Conservation (phyloP, 768 basidiomycete species). For the Russula vinacea region DNA sequence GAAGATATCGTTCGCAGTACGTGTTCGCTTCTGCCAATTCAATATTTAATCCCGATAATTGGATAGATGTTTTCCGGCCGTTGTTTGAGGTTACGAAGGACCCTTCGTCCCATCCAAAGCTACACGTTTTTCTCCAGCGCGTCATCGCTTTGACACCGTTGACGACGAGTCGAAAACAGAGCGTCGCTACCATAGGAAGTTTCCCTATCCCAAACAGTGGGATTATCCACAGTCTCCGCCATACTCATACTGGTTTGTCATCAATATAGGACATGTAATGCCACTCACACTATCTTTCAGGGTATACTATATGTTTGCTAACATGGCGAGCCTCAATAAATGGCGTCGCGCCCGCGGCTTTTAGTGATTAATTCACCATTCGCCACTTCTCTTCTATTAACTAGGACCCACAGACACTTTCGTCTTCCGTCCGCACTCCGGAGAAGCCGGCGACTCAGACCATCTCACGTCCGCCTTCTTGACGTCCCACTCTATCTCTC, state of each 20-base stretch:
- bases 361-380: constrained; percentile 56
- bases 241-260: constrained; percentile 85
- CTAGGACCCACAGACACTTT: constrained; percentile 69
- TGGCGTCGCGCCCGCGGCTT: constrained; percentile 86
- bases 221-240: constrained; percentile 86
- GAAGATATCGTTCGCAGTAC: constrained; percentile 87
- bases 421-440: constrained; percentile 93
- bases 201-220: constrained; percentile 90
- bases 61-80: constrained; percentile 83
- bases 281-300: constrained; percentile 40
- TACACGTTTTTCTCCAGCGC: constrained; percentile 92
- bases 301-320: constrained; percentile 98
- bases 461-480: constrained; percentile 96
- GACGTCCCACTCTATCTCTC: constrained; percentile 96
- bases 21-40: constrained; percentile 35
- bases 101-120: constrained; percentile 84
- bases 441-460: constrained; percentile 98
- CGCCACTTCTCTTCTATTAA: not conserved
- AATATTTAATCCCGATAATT: not conserved
- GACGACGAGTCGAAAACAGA: constrained; percentile 97
- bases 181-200: constrained; percentile 87
- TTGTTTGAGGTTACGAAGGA: constrained; percentile 96
- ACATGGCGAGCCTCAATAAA: constrained; percentile 90
- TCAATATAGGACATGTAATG: not conserved
- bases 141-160: constrained; percentile 96